A percentile compares a stretch with the other conserved stretches of the same genome.
Conservation (phyloP, 108 stramenopile species). For the Cyclotella cryptica region DNA sequence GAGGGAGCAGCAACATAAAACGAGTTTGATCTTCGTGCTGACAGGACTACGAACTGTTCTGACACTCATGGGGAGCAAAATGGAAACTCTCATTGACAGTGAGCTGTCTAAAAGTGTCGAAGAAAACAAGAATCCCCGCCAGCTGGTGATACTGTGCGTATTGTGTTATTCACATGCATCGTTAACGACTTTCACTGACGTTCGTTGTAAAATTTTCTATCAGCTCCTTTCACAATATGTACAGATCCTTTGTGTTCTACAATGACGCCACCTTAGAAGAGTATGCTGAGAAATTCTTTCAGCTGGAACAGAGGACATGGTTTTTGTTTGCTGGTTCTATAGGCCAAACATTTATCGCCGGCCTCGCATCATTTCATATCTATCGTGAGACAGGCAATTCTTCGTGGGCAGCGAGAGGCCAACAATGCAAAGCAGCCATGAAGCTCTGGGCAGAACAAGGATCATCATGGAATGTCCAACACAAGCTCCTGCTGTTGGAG, state of each 20-base stretch:
- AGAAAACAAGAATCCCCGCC: conserved; percentile 5
- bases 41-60: background rate
- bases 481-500: conserved; percentile 26
- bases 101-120: background rate
- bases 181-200: background rate
- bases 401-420: background rate
- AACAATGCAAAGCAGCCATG: conserved; percentile 8
- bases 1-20: background rate
- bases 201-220: background rate
- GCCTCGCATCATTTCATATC: conserved; percentile 24
- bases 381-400: conserved; percentile 10
- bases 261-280: background rate
- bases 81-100: background rate
- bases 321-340: background rate
- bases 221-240: conserved; percentile 4
- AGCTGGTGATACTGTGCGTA: background rate
- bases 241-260: background rate
- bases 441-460: background rate
- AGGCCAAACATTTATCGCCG: background rate
- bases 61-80: background rate
- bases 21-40: background rate
- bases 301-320: background rate
- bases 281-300: background rate
- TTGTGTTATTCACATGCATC: background rate
- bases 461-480: conserved; percentile 21